A percentile compares a stretch with the other conserved stretches of the same genome.
These are phyloP conservation scores for Mycosarcoma mackinlayi DNA, from an alignment of 1,284 basidiomycete genomes.

Conservation along the genomic window DNA sequence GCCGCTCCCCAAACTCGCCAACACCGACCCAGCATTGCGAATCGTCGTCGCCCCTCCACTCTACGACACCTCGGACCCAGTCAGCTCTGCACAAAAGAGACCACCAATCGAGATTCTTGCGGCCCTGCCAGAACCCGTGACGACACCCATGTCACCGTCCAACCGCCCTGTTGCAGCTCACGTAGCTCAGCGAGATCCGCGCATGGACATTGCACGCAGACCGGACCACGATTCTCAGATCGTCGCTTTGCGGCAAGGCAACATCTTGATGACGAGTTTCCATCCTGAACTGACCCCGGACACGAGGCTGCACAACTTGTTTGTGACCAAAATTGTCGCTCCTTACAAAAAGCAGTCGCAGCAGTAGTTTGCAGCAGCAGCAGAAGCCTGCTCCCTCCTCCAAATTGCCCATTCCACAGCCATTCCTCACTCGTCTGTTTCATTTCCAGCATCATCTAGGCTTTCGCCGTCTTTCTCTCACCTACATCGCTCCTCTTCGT, in stretches of 20 bases:
- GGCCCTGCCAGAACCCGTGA: constrained; percentile 73
- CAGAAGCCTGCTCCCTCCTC: neutral
- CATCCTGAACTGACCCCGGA: constrained; percentile 94
- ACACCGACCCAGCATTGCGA: constrained; percentile 20
- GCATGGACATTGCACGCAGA: constrained; percentile 32
- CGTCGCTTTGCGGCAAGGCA: constrained; percentile 87
- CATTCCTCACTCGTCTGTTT: too few relatives aligned
- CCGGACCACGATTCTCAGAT: constrained; percentile 72
- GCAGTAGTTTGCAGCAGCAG: neutral
- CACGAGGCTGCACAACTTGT: constrained; percentile 87
- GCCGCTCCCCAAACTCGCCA: constrained; percentile 15
- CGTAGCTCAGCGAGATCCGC: constrained; percentile 17
- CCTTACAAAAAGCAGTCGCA: constrained; percentile 23
- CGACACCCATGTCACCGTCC: constrained; percentile 69
- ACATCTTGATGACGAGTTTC: constrained; percentile 87
- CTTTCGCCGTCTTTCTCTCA: too few relatives aligned
- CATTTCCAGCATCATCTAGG: neutral
- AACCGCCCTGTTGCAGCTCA: constrained; percentile 26
- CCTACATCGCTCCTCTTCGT: too few relatives aligned
- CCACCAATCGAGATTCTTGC: constrained; percentile 75
- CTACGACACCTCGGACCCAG: constrained; percentile 32
- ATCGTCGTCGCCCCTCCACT: constrained; percentile 55
- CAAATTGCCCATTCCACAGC: too few relatives aligned
- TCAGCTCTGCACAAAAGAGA: constrained; percentile 24
- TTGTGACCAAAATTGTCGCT: constrained; percentile 70